phyloP scores from a whole-genome alignment of 1,284 basidiomycete genomes.

The Malassezia japonica region DNA sequence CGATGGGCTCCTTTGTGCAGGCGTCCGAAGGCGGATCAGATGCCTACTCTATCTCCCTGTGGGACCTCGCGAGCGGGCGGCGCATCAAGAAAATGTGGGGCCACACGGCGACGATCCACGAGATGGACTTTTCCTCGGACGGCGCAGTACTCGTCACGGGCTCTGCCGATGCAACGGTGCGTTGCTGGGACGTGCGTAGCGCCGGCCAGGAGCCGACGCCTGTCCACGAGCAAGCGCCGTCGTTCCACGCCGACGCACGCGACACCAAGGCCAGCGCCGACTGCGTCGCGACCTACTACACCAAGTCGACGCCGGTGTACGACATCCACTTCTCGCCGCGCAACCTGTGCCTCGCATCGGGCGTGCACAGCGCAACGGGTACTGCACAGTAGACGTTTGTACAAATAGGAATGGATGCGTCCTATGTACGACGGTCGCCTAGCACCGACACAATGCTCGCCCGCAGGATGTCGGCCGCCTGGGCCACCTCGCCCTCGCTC shows the following conservation, averaged over 20 bases:
- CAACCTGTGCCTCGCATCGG: constrained; percentile 83
- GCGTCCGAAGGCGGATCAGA: constrained; percentile 51
- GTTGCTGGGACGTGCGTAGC: constrained; percentile 88
- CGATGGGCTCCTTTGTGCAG: constrained; percentile 20
- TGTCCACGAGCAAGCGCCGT: constrained; percentile 14
- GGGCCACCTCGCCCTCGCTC: constrained; percentile 81
- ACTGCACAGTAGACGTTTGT: background rate
- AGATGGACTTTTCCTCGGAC: constrained; percentile 82
- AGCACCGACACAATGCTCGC: constrained; percentile 63
- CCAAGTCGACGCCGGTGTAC: constrained; percentile 84
- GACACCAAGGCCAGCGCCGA: constrained; percentile 54
- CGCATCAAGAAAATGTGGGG: constrained; percentile 96
- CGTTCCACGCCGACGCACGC: background rate
- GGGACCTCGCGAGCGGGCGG: constrained; percentile 87
- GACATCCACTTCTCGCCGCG: constrained; percentile 88
- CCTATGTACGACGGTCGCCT: constrained; percentile 28
- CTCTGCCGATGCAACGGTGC: constrained; percentile 81
- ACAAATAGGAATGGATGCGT: background rate
- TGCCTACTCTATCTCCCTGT: constrained; percentile 83
- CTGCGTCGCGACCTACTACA: constrained; percentile 78
- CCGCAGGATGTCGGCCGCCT: constrained; percentile 68
- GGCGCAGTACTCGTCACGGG: constrained; percentile 81
- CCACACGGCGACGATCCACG: constrained; percentile 77
- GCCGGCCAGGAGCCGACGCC: constrained; percentile 53
- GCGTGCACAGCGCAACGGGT: constrained; percentile 47